phyloP scores from a whole-genome alignment of 148 eudicot genomes.

The Chenopodium formosanum region DNA sequence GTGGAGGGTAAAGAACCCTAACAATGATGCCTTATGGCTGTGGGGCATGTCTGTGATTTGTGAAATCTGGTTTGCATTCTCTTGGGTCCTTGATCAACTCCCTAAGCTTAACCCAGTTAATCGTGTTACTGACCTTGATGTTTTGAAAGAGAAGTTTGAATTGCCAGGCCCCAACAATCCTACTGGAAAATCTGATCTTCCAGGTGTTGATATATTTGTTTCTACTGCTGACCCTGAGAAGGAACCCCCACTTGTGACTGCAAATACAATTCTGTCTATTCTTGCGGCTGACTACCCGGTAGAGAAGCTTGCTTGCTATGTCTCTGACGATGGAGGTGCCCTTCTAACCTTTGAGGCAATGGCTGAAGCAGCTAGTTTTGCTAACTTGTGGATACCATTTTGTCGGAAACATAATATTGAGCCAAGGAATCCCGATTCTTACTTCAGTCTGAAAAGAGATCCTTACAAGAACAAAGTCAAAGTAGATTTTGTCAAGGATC shows the following conservation, averaged over 20 bases:
- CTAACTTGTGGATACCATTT: slow-evolving; percentile 92
- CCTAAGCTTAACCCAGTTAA: slow-evolving; percentile 85
- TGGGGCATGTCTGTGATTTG: slow-evolving; percentile 90
- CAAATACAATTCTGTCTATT: slow-evolving; percentile 86
- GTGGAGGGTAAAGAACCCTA: slow-evolving; percentile 69
- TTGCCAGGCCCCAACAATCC: slow-evolving; percentile 59
- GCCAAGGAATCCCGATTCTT: slow-evolving; percentile 86
- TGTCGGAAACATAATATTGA: slow-evolving; percentile 82
- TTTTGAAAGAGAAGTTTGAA: slow-evolving; percentile 83
- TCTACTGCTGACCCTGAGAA: slow-evolving; percentile 97
- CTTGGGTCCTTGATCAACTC: slow-evolving; percentile 94
- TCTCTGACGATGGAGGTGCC: slow-evolving; percentile 95
- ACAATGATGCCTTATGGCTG: slow-evolving; percentile 77
- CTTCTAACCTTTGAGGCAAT: slow-evolving; percentile 87
- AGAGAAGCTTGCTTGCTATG: slow-evolving; percentile 90
- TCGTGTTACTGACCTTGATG: slow-evolving; percentile 71
- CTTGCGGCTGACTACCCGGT: slow-evolving; percentile 86
- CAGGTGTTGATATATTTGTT: slow-evolving; percentile 80
- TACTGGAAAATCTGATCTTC: slow-evolving; percentile 87
- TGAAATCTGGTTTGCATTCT: slow-evolving; percentile 91
- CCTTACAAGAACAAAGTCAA: slow-evolving; percentile 85
- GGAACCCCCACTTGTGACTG: slow-evolving; percentile 89
- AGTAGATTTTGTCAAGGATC: slow-evolving; percentile 83
- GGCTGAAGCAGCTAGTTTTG: slow-evolving; percentile 98
- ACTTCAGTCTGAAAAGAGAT: slow-evolving; percentile 71